Evolutionary conservation across 208 protist species (phyloP), one percentile per base, ranked within the genome.

Genomic region (Crithidia expoeki): DNA sequence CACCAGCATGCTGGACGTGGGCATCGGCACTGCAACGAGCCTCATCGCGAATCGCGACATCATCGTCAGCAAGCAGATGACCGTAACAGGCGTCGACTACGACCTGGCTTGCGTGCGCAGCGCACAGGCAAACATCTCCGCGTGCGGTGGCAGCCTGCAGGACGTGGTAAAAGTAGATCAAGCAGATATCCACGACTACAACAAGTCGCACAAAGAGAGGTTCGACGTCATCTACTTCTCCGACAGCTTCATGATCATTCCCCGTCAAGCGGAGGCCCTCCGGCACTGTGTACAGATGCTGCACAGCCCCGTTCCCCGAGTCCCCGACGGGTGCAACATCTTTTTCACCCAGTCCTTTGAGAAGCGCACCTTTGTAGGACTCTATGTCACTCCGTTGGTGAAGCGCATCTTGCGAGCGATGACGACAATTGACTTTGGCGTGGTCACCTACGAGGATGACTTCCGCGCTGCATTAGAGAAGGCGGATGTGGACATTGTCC

Each of bases 301-400:
- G 32, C 83, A 82, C 32, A 76, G 74, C 52, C 72, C 85, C 2
- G 71, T 77, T 3, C 68, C 82, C 21, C 78, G 79, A 33, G 79
- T 74, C 1, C 79, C 72, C 4, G 68, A 80, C 51, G 78, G 69
- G 19, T 74, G 84, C 34, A 83, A 83, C 52, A 80, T 94, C 21
- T 93, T 83, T 68, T 93, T 96, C 61, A 94, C 88, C 16, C 87
- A 90, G 62, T 93, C 85, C 2, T 93, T 93, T 65, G 88, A 96
- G 70, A 80, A 81, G 46, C 67, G 66, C 49, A 86, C 83, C 2
- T 62, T 90, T n/a, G 14, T 92, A n/a, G 83, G 86, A 0, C 50
- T 71, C 30, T 82, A 87, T 60, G 46, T 92, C 25, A 82, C 70
- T 33, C 88, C 86, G 17, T 38, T 84, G 12, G 72, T 90, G 46